These are phyloP conservation scores for Xylaria sp. DNA, from an alignment of 2,329 filamentous ascomycete species.

Conservation along the genomic window DNA sequence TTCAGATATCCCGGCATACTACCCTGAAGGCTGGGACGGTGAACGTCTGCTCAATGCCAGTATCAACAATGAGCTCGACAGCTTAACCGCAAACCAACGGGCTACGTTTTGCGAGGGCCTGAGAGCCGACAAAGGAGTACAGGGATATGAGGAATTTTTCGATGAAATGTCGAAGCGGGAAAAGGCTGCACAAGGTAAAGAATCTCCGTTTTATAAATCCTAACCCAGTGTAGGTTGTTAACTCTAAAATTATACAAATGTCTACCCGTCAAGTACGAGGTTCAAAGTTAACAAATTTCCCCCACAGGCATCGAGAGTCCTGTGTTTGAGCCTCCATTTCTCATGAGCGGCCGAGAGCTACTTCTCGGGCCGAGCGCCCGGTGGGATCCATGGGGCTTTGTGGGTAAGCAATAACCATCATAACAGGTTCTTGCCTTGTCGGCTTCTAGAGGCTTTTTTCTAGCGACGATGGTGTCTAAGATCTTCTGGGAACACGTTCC, in stretches of 20 bases:
- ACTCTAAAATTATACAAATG: background rate
- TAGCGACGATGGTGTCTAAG: no score
- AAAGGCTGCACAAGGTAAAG: conserved; percentile 23
- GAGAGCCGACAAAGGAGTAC: conserved; percentile 32
- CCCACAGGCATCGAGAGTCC: conserved; percentile 17
- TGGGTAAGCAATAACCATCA: background rate
- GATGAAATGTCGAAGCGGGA: conserved; percentile 32
- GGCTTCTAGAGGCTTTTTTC: no score
- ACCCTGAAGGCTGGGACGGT: conserved; percentile 35
- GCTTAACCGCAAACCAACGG: conserved; percentile 25
- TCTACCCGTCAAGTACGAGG: background rate
- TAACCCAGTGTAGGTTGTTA: no score
- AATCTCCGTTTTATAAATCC: background rate
- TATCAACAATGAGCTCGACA: conserved; percentile 16
- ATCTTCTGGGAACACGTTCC: no score
- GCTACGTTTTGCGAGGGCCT: conserved; percentile 29
- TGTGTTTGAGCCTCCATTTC: conserved; percentile 29
- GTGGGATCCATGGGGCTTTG: conserved; percentile 37
- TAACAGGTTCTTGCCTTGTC: no score
- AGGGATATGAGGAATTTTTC: conserved; percentile 32
- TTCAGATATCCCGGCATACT: conserved; percentile 28
- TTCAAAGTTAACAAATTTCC: background rate
- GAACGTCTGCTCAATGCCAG: conserved; percentile 34
- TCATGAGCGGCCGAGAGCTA: conserved; percentile 30
- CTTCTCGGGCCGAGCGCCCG: conserved; percentile 13